Evolutionary conservation across 345 rosid species (phyloP).

Genomic region (Eutrema japonicum): DNA sequence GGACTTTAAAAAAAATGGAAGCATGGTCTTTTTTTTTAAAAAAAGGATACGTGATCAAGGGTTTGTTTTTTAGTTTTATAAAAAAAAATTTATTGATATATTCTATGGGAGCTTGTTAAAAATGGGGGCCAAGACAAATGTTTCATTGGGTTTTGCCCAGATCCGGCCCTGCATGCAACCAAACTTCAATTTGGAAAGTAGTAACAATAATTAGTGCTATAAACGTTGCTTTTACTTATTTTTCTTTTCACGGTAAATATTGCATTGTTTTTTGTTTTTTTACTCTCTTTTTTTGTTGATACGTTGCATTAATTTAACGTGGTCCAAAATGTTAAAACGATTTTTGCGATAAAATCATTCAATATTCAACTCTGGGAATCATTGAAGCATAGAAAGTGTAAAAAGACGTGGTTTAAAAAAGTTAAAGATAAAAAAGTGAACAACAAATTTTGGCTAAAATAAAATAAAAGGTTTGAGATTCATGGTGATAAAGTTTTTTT

Average conservation of each 20-base stretch:
- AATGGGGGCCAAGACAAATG: no score
- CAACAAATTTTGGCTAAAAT: neutral
- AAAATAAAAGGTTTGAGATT: constrained; percentile 37
- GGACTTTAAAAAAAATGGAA: no score
- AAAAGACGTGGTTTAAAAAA: constrained; percentile 29
- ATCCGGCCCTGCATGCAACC: no score
- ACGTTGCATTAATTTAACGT: neutral
- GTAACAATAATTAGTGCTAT: neutral
- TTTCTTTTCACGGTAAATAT: neutral
- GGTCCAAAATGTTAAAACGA: neutral
- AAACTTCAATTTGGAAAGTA: constrained; percentile 4
- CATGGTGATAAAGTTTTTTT: neutral
- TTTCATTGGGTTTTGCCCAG: no score
- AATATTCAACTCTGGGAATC: constrained; percentile 32
- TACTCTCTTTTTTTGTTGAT: neutral
- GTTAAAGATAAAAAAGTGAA: constrained; percentile 33
- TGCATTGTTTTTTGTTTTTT: neutral
- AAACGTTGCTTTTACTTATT: constrained; percentile 3
- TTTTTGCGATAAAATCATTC: constrained; percentile 7
- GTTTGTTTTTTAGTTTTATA: no score
- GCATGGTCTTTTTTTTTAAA: no score
- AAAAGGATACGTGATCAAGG: no score
- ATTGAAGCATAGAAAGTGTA: constrained; percentile 38
- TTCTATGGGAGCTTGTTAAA: no score
- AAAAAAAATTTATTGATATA: no score